A percentile compares a stretch with the other conserved stretches of the same genome.
phyloP scores from a whole-genome alignment of 139 green algal genomes.

The Chlamydomonas incerta region DNA sequence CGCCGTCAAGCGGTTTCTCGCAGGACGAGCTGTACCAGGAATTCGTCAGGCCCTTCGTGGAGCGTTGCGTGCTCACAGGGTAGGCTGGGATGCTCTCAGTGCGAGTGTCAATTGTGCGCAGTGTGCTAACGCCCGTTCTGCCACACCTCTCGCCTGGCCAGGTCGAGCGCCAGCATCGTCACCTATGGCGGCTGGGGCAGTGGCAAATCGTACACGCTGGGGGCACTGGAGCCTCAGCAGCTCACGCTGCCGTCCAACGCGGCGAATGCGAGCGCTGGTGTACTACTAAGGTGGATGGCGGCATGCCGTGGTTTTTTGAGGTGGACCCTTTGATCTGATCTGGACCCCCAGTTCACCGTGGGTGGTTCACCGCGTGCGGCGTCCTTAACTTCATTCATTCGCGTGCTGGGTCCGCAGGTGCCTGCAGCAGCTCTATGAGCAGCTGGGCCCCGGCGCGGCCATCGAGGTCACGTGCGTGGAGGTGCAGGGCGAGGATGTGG shows the following conservation, averaged over 20 bases:
- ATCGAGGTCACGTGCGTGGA: conserved; percentile 35
- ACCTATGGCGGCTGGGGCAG: conserved; percentile 27
- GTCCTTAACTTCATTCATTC: no score
- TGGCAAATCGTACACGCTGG: conserved; percentile 29
- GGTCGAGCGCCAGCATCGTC: conserved; percentile 11
- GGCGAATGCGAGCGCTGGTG: background rate
- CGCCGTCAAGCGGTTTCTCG: background rate
- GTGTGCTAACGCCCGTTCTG: background rate
- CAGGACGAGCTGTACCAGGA: conserved; percentile 1
- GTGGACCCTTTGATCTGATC: no score
- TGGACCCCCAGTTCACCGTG: no score
- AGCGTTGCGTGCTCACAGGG: conserved; percentile 10
- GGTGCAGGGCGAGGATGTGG: conserved; percentile 36
- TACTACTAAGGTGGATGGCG: conserved; percentile 22
- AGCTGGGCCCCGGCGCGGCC: background rate
- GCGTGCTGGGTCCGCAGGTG: no score
- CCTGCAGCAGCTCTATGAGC: conserved; percentile 8
- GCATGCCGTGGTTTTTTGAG: no score
- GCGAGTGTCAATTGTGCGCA: background rate
- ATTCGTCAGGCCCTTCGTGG: conserved; percentile 1
- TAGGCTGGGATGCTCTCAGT: background rate
- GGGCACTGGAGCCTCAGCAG: conserved; percentile 15
- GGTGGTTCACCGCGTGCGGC: no score
- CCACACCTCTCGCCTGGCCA: background rate
- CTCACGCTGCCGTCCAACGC: background rate